Evolutionary conservation across 345 rosid species (phyloP).

Genomic region (Moricandia moricandioides): DNA sequence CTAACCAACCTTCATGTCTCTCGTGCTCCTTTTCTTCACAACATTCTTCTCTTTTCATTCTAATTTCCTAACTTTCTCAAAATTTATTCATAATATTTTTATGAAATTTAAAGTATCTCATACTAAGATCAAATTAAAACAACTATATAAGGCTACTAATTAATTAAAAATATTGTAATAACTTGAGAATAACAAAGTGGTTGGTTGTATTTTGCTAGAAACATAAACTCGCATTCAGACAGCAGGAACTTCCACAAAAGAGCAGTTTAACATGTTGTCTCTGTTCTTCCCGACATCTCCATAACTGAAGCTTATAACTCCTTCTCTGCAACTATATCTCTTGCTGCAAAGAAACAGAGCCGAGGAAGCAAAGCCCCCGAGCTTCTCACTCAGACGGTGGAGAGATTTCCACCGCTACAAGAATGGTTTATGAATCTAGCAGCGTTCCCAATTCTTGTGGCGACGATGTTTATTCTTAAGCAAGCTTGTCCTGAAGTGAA

Average conservation of each 20-base stretch:
- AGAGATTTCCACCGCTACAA: slow-evolving; percentile 81
- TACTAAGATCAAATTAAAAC: neutral
- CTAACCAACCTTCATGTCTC: slow-evolving; percentile 48
- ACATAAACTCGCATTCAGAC: no score
- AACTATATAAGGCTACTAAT: neutral
- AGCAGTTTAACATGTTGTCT: no score
- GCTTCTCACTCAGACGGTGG: slow-evolving; percentile 56
- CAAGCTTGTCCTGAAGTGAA: slow-evolving; percentile 79
- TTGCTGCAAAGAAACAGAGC: slow-evolving; percentile 78
- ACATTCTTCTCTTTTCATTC: slow-evolving; percentile 3
- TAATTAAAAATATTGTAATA: no score
- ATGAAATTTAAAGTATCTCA: neutral
- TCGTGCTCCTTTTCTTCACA: slow-evolving; percentile 41
- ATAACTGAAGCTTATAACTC: slow-evolving; percentile 29
- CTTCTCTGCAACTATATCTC: slow-evolving; percentile 54
- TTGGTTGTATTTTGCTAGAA: no score
- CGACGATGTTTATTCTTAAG: slow-evolving; percentile 77
- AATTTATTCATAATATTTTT: neutral
- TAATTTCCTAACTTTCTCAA: neutral
- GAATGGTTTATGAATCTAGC: slow-evolving; percentile 88
- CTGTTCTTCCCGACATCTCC: no score
- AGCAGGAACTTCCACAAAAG: no score
- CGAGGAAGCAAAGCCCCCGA: slow-evolving; percentile 63
- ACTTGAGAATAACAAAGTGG: no score
- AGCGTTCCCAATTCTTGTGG: slow-evolving; percentile 70